Conservation (phyloP, 1,139 yeast species). For the Kodamaea sp. region DNA sequence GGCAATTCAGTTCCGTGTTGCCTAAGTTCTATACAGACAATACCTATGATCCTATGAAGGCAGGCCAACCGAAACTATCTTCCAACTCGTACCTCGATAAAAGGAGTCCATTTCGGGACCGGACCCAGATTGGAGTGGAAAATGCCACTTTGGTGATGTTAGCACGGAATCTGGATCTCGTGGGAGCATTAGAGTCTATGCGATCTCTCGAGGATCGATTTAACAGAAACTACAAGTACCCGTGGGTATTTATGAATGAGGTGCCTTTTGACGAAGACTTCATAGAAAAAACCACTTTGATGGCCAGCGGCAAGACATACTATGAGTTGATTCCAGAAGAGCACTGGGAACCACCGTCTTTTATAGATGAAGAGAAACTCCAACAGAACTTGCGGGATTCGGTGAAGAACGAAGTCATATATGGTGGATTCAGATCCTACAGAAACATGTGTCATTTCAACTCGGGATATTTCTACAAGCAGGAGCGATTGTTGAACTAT, state of each 20-base stretch:
- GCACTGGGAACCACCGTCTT: conserved; percentile 47
- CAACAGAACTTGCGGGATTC: conserved; percentile 28
- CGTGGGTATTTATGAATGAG: conserved; percentile 49
- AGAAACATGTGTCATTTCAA: conserved; percentile 53
- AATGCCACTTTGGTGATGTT: conserved; percentile 55
- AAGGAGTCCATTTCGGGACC: conserved; percentile 28
- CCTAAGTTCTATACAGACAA: no score
- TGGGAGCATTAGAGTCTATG: conserved; percentile 45
- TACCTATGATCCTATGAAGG: conserved; percentile 11
- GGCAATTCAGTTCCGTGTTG: no score
- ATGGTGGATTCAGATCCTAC: conserved; percentile 44
- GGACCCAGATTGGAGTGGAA: conserved; percentile 43
- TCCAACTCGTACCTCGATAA: conserved; percentile 44
- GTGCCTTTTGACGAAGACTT: conserved; percentile 44
- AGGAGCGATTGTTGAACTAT: conserved; percentile 37
- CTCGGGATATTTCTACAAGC: conserved; percentile 47
- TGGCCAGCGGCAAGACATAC: conserved; percentile 78
- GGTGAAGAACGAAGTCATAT: conserved; percentile 29
- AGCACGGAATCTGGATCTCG: conserved; percentile 43
- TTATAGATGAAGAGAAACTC: conserved; percentile 33
- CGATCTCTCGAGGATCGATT: conserved; percentile 50
- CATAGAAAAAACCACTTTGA: conserved; percentile 61
- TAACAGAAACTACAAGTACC: conserved; percentile 45
- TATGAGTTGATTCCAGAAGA: conserved; percentile 44
- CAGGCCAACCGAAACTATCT: conserved; percentile 36